phyloP scores from a whole-genome alignment of 176 grass and related monocot species.

The Oryza nivara region DNA sequence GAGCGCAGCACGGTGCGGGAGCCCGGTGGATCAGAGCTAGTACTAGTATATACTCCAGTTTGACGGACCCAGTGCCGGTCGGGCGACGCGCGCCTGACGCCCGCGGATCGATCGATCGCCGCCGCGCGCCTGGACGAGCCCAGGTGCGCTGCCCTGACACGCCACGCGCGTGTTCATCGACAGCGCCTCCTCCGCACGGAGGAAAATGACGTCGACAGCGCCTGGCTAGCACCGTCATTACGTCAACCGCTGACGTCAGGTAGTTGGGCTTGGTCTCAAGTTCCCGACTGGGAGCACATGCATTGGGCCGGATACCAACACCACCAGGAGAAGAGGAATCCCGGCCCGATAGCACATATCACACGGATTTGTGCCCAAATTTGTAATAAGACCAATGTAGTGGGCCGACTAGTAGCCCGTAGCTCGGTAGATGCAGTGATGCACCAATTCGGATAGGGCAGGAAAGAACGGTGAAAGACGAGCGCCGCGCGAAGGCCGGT shows the following conservation, averaged over 20 bases:
- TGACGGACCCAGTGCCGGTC: conserved; percentile 40
- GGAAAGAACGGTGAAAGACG: background rate
- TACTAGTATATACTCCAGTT: background rate
- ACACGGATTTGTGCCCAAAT: background rate
- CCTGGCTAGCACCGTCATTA: background rate
- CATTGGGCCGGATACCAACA: background rate
- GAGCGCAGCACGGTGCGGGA: background rate
- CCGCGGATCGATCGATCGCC: background rate
- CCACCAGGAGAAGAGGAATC: no score
- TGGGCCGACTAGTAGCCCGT: background rate
- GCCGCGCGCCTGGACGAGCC: conserved; percentile 6
- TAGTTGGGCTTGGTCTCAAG: background rate
- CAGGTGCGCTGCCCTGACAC: conserved; percentile 27
- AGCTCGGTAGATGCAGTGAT: background rate
- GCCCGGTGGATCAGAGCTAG: conserved; percentile 6
- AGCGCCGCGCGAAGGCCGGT: background rate
- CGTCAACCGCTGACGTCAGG: background rate
- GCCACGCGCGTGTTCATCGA: conserved; percentile 20
- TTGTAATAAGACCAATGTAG: background rate
- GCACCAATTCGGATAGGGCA: conserved; percentile 31
- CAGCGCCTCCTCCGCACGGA: background rate
- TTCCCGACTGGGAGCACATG: background rate
- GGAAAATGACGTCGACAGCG: background rate
- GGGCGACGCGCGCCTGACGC: background rate
- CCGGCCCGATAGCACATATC: no score